Base-by-base conservation (phyloP, 257 asterid species). In the Thymus mandschuricus region DNA sequence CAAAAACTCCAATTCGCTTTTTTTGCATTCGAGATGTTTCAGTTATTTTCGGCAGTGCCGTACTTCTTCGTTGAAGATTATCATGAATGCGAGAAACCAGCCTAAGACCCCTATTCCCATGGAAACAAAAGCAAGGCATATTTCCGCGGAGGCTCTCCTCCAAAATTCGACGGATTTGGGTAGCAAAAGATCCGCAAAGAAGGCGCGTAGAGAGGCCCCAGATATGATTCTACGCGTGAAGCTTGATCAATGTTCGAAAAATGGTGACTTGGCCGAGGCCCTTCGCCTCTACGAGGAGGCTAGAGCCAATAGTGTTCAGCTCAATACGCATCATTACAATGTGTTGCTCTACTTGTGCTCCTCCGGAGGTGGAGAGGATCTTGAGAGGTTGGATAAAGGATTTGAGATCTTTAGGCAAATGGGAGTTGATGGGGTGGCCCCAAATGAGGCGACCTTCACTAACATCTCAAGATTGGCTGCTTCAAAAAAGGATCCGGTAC, bases 381-480 rank as follows among this genome's bases (percentile, higher is more conserved):
- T 60, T 35, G 69, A 21, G 34, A 83, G 82, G 51, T 76, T 89
- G 70, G 88, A 86, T 60, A 86, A 79, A 82, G 98, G 99, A 2
- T 89, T 92, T 73, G 82, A 87, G 82, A 92, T 95, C 76, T 84
- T 86, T 71, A 83, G 83, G 78, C 87, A 83, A 63, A 95, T 95
- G 99, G 76, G 72, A 10, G 59, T 76, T 46, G 89, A 88, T 73
- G 79, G 80, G 21, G 95, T 95, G 43, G 83, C 70, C 10, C 97
- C 98, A 3, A 88, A 89, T 61, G 98, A 95, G 80, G 97, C 98
- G 0, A 92, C 99, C 6, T 92, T 89, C 72, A 91, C 99, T 5
- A 95, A 83, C 68, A 95, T 86, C 11, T 96, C 98, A 2, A 88
- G 99, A 80, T 76, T 95, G 80, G 99, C 98, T 4, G 95, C 97